phyloP scores from a whole-genome alignment of 768 basidiomycete genomes.

The Suillus tomentosus region DNA sequence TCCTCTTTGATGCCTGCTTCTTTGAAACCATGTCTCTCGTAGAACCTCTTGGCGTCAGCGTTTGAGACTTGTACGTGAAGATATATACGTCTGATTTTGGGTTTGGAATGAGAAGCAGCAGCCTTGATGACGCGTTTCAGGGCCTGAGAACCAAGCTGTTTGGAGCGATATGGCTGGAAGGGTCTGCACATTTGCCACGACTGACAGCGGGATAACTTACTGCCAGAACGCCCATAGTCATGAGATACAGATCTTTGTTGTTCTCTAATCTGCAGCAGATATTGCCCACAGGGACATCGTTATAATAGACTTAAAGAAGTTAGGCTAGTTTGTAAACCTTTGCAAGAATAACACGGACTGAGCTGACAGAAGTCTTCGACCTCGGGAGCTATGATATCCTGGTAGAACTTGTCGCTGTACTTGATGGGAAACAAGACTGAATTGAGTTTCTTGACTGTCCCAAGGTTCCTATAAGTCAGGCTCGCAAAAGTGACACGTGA shows the following conservation, averaged over 20 bases:
- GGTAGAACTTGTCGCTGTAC: constrained; percentile 88
- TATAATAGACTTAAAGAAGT: constrained; percentile 73
- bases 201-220: constrained; percentile 46
- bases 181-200: constrained; percentile 20
- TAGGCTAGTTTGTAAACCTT: constrained; percentile 11
- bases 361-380: constrained; percentile 88
- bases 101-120: constrained; percentile 58
- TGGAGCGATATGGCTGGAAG: constrained; percentile 74
- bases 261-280: constrained; percentile 84
- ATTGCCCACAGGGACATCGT: constrained; percentile 89
- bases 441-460: constrained; percentile 62
- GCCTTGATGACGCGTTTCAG: constrained; percentile 68
- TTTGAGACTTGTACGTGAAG: constrained; percentile 91
- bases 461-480: constrained; percentile 80
- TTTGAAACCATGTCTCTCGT: constrained; percentile 80
- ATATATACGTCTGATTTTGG: constrained; percentile 69
- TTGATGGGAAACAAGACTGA: constrained; percentile 87
- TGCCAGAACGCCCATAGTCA: constrained; percentile 91
- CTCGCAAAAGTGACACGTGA: constrained; percentile 69
- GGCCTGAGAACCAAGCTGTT: constrained; percentile 71
- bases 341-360: constrained; percentile 50
- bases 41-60: constrained; percentile 73
- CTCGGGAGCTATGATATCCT: constrained; percentile 73
- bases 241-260: constrained; percentile 65
- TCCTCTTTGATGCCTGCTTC: constrained; percentile 64